Percentiles rank a stretch among this genome's conserved stretches.
phyloP scores from a whole-genome alignment of 495 filamentous ascomycete species.

The Penicillium manginii region DNA sequence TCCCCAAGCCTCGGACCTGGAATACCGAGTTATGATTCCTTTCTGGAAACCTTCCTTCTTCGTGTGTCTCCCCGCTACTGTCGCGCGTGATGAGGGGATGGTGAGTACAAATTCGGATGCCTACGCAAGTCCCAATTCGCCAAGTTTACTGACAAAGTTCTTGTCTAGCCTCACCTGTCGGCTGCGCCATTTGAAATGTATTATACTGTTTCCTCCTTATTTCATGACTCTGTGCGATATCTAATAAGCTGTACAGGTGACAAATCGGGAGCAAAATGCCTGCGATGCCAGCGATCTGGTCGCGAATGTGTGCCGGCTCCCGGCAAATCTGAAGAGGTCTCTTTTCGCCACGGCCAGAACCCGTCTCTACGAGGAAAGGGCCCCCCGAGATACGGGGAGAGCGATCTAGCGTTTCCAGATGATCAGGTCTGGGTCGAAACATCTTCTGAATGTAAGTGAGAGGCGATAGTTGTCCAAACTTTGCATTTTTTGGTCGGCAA shows the following conservation, averaged over 20 bases:
- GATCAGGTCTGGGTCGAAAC: conserved; percentile 43
- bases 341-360: conserved; percentile 50
- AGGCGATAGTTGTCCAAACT: background rate
- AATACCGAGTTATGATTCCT: conserved; percentile 27
- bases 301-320: conserved; percentile 47
- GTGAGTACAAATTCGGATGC: conserved; percentile 29
- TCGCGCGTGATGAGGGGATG: conserved; percentile 51
- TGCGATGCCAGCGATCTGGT: conserved; percentile 49
- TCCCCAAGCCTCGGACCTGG: conserved; percentile 23
- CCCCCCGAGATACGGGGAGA: conserved; percentile 49
- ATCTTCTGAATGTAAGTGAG: conserved; percentile 35
- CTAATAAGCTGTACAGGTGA: conserved; percentile 35
- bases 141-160: background rate
- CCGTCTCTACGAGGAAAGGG: conserved; percentile 44
- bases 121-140: background rate
- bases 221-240: background rate
- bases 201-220: background rate
- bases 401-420: conserved; percentile 43
- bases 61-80: conserved; percentile 12
- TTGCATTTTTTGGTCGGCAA: background rate
- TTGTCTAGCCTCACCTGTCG: conserved; percentile 46
- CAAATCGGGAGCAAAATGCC: conserved; percentile 44
- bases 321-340: conserved; percentile 44
- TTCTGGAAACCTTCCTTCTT: conserved; percentile 33
- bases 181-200: conserved; percentile 53